Conservation (phyloP, 371 early-diverging fungal species). For the Dichotomocladium elegans region DNA sequence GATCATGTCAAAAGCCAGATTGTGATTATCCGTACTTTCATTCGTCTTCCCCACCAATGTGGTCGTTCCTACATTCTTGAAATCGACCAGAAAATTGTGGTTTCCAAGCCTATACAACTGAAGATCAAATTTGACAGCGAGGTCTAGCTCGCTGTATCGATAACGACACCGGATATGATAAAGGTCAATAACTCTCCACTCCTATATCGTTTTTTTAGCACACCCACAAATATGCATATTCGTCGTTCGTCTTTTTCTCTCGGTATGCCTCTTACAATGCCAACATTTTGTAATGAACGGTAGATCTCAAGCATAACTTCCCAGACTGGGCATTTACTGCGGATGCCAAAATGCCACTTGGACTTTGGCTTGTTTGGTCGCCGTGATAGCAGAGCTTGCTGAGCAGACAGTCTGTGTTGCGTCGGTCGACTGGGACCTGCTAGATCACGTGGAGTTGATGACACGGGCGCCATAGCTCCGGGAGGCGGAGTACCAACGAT, state of each 20-base stretch:
- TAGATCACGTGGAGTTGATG: conserved; percentile 10
- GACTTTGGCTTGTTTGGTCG: conserved; percentile 40
- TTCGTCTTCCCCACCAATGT: conserved; percentile 4
- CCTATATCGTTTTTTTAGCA: conserved; percentile 40
- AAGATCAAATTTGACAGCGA: conserved; percentile 84
- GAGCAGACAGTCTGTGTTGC: conserved; percentile 25
- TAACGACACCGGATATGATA: conserved; percentile 81
- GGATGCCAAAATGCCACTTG: conserved; percentile 97
- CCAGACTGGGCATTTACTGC: conserved; percentile 84
- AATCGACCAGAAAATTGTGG: conserved; percentile 92
- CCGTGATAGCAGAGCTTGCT: conserved; percentile 2
- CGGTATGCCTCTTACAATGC: conserved; percentile 55
- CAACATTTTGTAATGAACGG: conserved; percentile 81
- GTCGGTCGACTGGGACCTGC: conserved; percentile 1
- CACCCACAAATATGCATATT: too few species aligned
- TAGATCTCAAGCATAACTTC: conserved; percentile 98
- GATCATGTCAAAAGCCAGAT: background rate
- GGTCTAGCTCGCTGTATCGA: conserved; percentile 43
- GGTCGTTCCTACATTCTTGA: conserved; percentile 67
- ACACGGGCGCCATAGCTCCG: conserved; percentile 32
- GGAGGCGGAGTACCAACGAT: conserved; percentile 43
- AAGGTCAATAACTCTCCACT: conserved; percentile 88
- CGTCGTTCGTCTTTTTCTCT: background rate
- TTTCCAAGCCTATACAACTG: conserved; percentile 89
- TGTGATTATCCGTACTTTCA: background rate